Conservation (phyloP, 352 stramenopile species). For the Pythium coloratum region DNA sequence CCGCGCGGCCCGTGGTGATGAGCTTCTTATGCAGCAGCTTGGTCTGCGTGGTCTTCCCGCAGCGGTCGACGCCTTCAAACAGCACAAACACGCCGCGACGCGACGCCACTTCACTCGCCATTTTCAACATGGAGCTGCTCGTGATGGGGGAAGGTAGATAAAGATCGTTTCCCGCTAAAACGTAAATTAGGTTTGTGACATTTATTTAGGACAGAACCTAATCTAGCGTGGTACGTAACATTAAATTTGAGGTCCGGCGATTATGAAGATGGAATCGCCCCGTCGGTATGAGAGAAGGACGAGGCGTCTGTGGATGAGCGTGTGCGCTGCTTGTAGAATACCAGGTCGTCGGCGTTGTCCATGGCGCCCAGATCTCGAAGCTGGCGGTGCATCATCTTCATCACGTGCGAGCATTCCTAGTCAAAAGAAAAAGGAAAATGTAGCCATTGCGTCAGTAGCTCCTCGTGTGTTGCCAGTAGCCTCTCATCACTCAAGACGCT, state of each 20-base stretch:
- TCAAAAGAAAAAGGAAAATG: not conserved
- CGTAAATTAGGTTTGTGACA: not conserved
- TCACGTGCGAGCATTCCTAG: conserved; percentile 63
- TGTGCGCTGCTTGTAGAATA: conserved; percentile 28
- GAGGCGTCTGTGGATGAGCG: not conserved
- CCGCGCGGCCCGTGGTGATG: conserved; percentile 19
- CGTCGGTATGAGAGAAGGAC: not conserved
- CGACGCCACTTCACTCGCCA: conserved; percentile 9
- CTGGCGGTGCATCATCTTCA: conserved; percentile 71
- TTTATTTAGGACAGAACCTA: not conserved
- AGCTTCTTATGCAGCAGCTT: conserved; percentile 82
- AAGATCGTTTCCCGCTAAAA: conserved; percentile 12
- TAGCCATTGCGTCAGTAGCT: not conserved
- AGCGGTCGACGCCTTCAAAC: conserved; percentile 98
- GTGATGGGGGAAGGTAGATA: not conserved
- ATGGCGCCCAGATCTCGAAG: conserved; percentile 54
- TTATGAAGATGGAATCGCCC: not conserved
- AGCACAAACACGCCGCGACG: conserved; percentile 97
- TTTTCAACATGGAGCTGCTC: conserved; percentile 12
- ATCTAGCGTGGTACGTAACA: not conserved
- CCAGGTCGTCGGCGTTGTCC: conserved; percentile 32
- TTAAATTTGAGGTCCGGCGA: not conserved
- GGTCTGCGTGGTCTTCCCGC: conserved; percentile 99
- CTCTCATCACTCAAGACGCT: not conserved
- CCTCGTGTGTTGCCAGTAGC: not conserved